Percentiles rank a stretch among this genome's conserved stretches.
Conservation (phyloP, 2,329 filamentous ascomycete genomes). For the Aspergillus pseudoglaucus region DNA sequence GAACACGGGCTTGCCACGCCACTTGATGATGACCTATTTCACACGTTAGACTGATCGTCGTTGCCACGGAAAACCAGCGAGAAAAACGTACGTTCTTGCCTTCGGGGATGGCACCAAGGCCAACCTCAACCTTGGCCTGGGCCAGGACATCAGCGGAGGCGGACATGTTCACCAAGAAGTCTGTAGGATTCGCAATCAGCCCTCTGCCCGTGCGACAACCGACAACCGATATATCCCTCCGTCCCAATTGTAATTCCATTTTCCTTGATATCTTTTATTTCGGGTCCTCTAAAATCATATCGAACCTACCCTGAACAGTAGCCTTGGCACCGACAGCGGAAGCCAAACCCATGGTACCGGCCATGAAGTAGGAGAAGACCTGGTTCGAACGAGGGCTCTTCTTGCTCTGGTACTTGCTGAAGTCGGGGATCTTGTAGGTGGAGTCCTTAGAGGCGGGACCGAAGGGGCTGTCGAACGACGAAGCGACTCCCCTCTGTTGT, state of each 20-base stretch:
- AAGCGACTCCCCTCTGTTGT: constrained; percentile 34
- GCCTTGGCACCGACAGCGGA: constrained; percentile 92
- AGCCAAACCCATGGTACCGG: constrained; percentile 87
- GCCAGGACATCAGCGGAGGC: constrained; percentile 96
- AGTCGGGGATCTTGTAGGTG: constrained; percentile 75
- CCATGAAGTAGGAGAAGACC: constrained; percentile 97
- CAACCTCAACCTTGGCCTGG: constrained; percentile 98
- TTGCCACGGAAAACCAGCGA: no score
- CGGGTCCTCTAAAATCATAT: neutral
- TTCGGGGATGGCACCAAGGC: constrained; percentile 86
- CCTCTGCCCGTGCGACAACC: constrained; percentile 2
- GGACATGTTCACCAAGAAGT: constrained; percentile 99
- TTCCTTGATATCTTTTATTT: neutral
- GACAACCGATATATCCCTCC: constrained; percentile 3
- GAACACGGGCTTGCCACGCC: constrained; percentile 99
- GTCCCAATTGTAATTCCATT: constrained; percentile 1
- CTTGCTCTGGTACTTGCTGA: constrained; percentile 77
- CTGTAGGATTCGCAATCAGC: constrained; percentile 46
- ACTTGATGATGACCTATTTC: constrained; percentile 91
- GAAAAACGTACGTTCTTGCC: constrained; percentile 84
- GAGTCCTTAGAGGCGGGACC: constrained; percentile 37
- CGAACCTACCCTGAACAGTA: constrained; percentile 83
- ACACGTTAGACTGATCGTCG: neutral
- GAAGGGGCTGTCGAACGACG: constrained; percentile 52
- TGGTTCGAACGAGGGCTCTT: constrained; percentile 65